These are phyloP conservation scores for Wickerhamiella allomyrinae DNA, from an alignment of 805 yeast species.

Conservation along the genomic window DNA sequence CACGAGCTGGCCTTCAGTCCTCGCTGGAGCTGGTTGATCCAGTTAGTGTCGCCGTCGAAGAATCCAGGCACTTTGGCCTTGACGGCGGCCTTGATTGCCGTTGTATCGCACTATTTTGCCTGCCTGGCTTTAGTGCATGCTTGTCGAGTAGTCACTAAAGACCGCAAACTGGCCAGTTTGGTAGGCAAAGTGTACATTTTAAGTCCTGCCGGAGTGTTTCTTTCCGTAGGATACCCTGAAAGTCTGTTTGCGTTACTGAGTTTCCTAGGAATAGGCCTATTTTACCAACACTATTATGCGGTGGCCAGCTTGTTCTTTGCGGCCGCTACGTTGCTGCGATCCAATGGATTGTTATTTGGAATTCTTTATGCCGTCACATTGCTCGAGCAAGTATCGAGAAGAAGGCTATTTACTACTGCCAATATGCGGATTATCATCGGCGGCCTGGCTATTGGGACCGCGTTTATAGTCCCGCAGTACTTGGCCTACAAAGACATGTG, in stretches of 20 bases:
- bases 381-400: not conserved
- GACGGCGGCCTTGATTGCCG: slow-evolving; percentile 36
- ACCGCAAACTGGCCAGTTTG: slow-evolving; percentile 19
- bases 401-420: not conserved
- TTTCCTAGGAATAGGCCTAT: slow-evolving; percentile 39
- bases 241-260: slow-evolving; percentile 48
- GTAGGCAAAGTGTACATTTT: slow-evolving; percentile 37
- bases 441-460: slow-evolving; percentile 40
- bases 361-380: slow-evolving; percentile 26
- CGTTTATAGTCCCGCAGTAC: slow-evolving; percentile 35
- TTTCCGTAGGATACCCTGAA: slow-evolving; percentile 65
- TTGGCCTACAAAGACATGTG: slow-evolving; percentile 49
- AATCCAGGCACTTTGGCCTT: slow-evolving; percentile 26
- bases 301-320: slow-evolving; percentile 42
- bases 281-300: slow-evolving; percentile 32
- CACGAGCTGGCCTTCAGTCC: slow-evolving; percentile 86
- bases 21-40: slow-evolving; percentile 49
- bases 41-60: slow-evolving; percentile 5
- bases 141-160: slow-evolving; percentile 9
- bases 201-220: slow-evolving; percentile 73
- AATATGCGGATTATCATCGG: slow-evolving; percentile 29
- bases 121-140: slow-evolving; percentile 40
- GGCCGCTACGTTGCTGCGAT: slow-evolving; percentile 47
- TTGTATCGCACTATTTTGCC: slow-evolving; percentile 39
- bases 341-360: slow-evolving; percentile 69